A percentile compares a stretch with the other conserved stretches of the same genome.
These are phyloP conservation scores for Tilletia horrida DNA, from an alignment of 1,284 basidiomycete species.

Conservation along the genomic window DNA sequence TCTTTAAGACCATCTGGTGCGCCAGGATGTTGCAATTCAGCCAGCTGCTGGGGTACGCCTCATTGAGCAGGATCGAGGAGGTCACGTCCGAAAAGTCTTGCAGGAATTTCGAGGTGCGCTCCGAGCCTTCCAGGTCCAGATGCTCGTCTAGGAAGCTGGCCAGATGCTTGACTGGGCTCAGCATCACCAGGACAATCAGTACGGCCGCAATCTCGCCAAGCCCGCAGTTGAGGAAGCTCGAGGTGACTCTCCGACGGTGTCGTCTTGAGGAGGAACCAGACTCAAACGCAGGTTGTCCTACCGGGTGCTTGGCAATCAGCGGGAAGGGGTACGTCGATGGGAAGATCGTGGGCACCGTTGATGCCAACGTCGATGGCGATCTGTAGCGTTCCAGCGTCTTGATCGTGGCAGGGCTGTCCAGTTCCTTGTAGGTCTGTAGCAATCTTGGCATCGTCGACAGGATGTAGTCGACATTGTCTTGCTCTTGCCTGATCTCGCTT, in stretches of 20 bases:
- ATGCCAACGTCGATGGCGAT: slow-evolving; percentile 62
- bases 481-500: slow-evolving; percentile 63
- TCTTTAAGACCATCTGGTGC: slow-evolving; percentile 81
- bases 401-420: slow-evolving; percentile 67
- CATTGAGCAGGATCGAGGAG: slow-evolving; percentile 76
- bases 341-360: slow-evolving; percentile 75
- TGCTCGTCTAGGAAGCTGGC: slow-evolving; percentile 66
- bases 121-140: slow-evolving; percentile 42
- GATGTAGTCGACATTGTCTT: slow-evolving; percentile 87
- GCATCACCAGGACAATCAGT: slow-evolving; percentile 74
- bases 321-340: slow-evolving; percentile 91
- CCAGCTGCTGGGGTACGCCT: slow-evolving; percentile 88
- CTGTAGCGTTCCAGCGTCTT: slow-evolving; percentile 70
- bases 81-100: slow-evolving; percentile 77
- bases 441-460: slow-evolving; percentile 80
- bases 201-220: slow-evolving; percentile 83
- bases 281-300: slow-evolving; percentile 49
- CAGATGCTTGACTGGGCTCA: slow-evolving; percentile 74
- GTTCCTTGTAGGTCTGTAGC: slow-evolving; percentile 81
- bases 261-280: slow-evolving; percentile 34
- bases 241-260: slow-evolving; percentile 28
- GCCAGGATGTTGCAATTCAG: slow-evolving; percentile 85
- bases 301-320: slow-evolving; percentile 68
- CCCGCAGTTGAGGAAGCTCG: slow-evolving; percentile 67
- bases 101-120: slow-evolving; percentile 65